Conservation (phyloP, 495 filamentous ascomycete species). For the Podospora pseudocomata region DNA sequence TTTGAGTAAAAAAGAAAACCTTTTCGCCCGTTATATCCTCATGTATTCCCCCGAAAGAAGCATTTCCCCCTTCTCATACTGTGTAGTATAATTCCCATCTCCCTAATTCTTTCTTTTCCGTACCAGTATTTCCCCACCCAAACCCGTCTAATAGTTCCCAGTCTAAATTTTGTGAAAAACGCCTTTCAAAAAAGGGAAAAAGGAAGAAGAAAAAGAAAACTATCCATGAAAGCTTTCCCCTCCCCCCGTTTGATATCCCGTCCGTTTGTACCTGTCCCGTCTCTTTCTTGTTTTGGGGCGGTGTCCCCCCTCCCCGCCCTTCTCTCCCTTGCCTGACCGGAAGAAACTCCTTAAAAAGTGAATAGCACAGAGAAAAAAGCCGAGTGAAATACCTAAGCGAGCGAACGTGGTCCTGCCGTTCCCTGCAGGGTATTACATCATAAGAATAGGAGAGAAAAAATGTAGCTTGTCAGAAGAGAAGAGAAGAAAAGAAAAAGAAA, state of each 20-base stretch:
- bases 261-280: background rate
- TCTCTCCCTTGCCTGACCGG: background rate
- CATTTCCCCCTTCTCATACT: background rate
- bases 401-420: conserved; percentile 14
- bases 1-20: too few species aligned
- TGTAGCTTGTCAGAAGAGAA: conserved; percentile 3
- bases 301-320: background rate
- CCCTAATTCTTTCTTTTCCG: background rate
- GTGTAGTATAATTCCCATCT: background rate
- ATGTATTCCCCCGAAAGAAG: background rate
- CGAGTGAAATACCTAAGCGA: conserved; percentile 6
- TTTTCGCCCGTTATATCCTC: too few species aligned
- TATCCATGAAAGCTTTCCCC: too few species aligned
- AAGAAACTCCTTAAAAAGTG: conserved; percentile 1
- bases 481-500: background rate
- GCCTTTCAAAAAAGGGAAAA: background rate
- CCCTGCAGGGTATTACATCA: background rate
- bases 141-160: background rate
- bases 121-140: background rate
- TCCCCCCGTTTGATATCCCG: background rate
- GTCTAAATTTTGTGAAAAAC: background rate
- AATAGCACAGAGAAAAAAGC: conserved; percentile 5
- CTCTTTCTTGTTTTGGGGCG: background rate
- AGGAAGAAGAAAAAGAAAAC: background rate
- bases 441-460: background rate